A percentile compares a stretch with the other conserved stretches of the same genome.
phyloP scores from a whole-genome alignment of 257 asterid genomes.

The Solanum acaule region DNA sequence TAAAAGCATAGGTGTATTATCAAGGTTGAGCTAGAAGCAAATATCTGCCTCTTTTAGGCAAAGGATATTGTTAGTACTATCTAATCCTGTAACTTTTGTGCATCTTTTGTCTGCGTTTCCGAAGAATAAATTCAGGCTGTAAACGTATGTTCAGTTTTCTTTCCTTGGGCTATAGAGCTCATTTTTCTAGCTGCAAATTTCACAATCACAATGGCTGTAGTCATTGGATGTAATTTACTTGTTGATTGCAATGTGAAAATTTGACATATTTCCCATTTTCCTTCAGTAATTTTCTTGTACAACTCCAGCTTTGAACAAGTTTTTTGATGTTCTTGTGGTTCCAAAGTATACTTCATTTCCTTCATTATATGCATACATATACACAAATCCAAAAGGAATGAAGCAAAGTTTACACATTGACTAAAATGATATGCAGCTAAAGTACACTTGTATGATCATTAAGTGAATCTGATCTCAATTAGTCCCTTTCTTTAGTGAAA shows the following conservation, averaged over 20 bases:
- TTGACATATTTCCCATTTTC: background rate
- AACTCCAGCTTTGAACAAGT: background rate
- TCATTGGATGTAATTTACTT: background rate
- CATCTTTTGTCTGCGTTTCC: slow-evolving; percentile 17
- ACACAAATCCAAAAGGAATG: background rate
- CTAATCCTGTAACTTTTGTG: slow-evolving; percentile 25
- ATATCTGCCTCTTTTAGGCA: background rate
- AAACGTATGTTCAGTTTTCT: background rate
- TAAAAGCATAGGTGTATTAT: slow-evolving; percentile 14
- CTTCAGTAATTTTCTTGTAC: background rate
- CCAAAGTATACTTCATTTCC: no score
- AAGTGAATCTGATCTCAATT: background rate
- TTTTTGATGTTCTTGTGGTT: background rate
- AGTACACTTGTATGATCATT: background rate
- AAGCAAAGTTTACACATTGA: background rate
- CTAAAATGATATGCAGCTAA: background rate
- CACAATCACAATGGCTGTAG: background rate
- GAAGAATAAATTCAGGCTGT: slow-evolving; percentile 13
- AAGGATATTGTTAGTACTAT: slow-evolving; percentile 23
- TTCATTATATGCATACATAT: background rate
- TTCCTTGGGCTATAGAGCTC: background rate
- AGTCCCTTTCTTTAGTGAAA: background rate
- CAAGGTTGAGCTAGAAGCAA: slow-evolving; percentile 6
- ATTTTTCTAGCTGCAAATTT: background rate
- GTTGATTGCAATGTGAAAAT: background rate